Percentiles rank a stretch among this genome's conserved stretches.
Evolutionary conservation across 2,329 filamentous ascomycete species (phyloP).

Genomic region (Sporothrix brunneoviolacea): DNA sequence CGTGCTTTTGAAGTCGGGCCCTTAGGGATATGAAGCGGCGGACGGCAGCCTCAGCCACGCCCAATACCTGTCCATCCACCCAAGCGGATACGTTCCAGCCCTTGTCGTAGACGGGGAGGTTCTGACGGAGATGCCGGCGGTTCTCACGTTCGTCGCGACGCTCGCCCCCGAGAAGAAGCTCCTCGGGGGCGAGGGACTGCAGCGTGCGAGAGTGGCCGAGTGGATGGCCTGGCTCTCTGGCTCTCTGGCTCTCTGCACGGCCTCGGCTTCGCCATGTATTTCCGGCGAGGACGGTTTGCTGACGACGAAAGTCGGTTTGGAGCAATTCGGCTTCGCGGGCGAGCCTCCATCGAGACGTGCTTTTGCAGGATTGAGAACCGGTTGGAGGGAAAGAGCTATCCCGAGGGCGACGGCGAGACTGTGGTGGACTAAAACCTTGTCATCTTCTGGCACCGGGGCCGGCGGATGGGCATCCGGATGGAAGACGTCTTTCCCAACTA

Average conservation of each 20-base stretch:
- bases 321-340: neutral
- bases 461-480: too few species aligned
- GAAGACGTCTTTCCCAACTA: too few species aligned
- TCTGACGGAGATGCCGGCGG: neutral
- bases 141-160: neutral
- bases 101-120: neutral
- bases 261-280: neutral
- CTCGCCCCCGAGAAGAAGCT: neutral
- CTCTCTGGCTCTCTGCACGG: neutral
- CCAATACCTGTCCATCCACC: constrained; percentile 1
- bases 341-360: neutral
- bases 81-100: neutral
- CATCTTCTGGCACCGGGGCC: neutral
- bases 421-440: neutral
- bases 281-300: neutral
- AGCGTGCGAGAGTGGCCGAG: neutral
- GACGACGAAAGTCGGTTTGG: neutral
- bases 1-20: too few species aligned
- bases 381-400: neutral
- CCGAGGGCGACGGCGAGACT: neutral
- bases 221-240: constrained; percentile 1
- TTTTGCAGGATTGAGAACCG: neutral
- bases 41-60: neutral
- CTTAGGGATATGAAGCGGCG: too few species aligned
- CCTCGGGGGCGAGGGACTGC: neutral